Evolutionary conservation across 2,329 filamentous ascomycete species (phyloP).

Genomic region (Trichoderma simmonsii): DNA sequence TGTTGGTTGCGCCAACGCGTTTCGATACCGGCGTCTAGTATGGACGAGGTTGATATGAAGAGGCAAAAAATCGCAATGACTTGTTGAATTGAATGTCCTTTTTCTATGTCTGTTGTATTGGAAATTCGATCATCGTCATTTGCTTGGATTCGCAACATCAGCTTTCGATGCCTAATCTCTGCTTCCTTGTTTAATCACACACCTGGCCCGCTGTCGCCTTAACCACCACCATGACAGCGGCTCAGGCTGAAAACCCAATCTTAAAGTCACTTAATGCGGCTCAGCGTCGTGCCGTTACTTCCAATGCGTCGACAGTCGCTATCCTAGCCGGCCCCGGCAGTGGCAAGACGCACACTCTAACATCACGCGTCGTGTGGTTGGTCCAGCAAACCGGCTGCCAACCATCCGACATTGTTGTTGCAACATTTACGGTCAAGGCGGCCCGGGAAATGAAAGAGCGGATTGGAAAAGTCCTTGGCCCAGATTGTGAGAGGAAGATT

Average conservation of each 20-base stretch:
- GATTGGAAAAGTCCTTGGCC: constrained; percentile 76
- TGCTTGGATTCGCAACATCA: background rate
- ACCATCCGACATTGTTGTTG: constrained; percentile 87
- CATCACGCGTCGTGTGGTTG: constrained; percentile 86
- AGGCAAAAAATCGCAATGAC: background rate
- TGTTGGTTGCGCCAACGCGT: background rate
- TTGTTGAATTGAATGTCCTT: background rate
- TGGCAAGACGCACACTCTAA: constrained; percentile 94
- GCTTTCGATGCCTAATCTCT: constrained; percentile 2
- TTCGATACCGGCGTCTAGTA: background rate
- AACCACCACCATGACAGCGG: constrained; percentile 29
- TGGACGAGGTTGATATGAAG: too few relatives aligned
- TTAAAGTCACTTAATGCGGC: constrained; percentile 52
- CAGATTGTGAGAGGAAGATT: constrained; percentile 69
- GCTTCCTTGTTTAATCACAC: background rate
- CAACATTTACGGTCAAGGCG: constrained; percentile 96
- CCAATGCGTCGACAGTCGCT: constrained; percentile 54
- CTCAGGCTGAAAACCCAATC: constrained; percentile 33
- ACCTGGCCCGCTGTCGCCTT: background rate
- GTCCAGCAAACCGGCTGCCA: constrained; percentile 67
- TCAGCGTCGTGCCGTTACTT: constrained; percentile 55
- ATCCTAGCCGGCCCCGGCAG: constrained; percentile 67
- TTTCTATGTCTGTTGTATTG: background rate
- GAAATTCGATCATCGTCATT: background rate
- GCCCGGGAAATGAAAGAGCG: constrained; percentile 90